A percentile compares a stretch with the other conserved stretches of the same genome.
Conservation (phyloP, 345 rosid species). For the Melaleuca alternifolia region DNA sequence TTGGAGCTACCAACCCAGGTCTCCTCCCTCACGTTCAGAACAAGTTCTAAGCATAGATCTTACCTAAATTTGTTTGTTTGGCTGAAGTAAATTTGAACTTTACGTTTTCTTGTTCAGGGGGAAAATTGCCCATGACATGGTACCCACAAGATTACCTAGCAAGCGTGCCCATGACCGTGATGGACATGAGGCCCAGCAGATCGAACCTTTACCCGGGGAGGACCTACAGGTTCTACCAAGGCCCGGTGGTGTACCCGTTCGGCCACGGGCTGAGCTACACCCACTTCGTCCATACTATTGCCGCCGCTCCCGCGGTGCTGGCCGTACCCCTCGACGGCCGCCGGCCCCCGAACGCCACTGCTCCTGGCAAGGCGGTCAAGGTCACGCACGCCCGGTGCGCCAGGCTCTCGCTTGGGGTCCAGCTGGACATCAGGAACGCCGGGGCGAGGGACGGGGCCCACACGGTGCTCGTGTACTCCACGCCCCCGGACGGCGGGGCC, state of each 20-base stretch:
- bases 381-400: conserved; percentile 61
- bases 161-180: conserved; percentile 74
- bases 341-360: conserved; percentile 27
- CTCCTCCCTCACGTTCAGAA: background rate
- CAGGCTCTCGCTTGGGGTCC: conserved; percentile 39
- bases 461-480: conserved; percentile 57
- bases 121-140: conserved; percentile 90
- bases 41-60: background rate
- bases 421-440: conserved; percentile 53
- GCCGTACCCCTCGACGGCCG: conserved; percentile 40
- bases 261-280: conserved; percentile 89
- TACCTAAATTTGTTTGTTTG: background rate
- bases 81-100: background rate
- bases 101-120: conserved; percentile 19
- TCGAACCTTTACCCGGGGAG: conserved; percentile 65
- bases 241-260: conserved; percentile 70
- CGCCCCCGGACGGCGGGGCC: conserved; percentile 35
- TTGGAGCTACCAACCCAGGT: conserved; percentile 70
- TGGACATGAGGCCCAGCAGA: conserved; percentile 64
- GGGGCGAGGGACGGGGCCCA: conserved; percentile 64
- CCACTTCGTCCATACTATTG: conserved; percentile 40
- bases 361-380: conserved; percentile 43
- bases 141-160: conserved; percentile 62
- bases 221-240: conserved; percentile 76
- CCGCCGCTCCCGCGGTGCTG: conserved; percentile 40